phyloP scores from a whole-genome alignment of 306 rosid genomes.

The Pterocarpus macrocarpus region DNA sequence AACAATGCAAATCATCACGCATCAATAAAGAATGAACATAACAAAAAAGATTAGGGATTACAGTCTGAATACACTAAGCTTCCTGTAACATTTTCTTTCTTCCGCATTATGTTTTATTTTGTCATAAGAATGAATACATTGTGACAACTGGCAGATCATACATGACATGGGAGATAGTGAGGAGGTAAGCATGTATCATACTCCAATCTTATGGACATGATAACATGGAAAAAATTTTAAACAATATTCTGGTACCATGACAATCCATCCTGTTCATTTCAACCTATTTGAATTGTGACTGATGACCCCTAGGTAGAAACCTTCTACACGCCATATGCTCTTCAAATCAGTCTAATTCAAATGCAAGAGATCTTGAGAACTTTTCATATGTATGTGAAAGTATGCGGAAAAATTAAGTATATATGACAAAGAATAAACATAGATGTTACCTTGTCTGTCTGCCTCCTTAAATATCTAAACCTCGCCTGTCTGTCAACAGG shows the following conservation, averaged over 20 bases:
- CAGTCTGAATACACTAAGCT: not conserved
- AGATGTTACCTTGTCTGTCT: conserved; percentile 79
- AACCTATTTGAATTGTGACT: not conserved
- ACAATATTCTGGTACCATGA: not conserved
- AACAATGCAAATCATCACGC: conserved; percentile 10
- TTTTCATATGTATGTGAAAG: conserved; percentile 13
- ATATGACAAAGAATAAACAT: conserved; percentile 8
- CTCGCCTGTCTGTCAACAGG: conserved; percentile 84
- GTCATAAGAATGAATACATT: conserved; percentile 8
- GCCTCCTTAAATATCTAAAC: conserved; percentile 69
- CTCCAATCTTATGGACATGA: not conserved
- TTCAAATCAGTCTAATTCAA: not conserved
- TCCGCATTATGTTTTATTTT: not conserved
- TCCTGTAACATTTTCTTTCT: not conserved
- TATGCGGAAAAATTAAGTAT: not conserved
- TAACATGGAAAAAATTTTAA: not conserved
- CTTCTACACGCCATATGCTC: too few relatives aligned
- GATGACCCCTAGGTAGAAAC: not conserved
- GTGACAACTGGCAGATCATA: not conserved
- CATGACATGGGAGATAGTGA: not conserved
- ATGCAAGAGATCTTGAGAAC: not conserved
- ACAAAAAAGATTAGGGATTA: not conserved
- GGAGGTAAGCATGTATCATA: not conserved
- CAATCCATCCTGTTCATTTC: not conserved
- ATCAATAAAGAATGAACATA: conserved; percentile 1